These are phyloP conservation scores for Edaphochlamys debaryana DNA, from an alignment of 139 green algal genomes.

Conservation along the genomic window DNA sequence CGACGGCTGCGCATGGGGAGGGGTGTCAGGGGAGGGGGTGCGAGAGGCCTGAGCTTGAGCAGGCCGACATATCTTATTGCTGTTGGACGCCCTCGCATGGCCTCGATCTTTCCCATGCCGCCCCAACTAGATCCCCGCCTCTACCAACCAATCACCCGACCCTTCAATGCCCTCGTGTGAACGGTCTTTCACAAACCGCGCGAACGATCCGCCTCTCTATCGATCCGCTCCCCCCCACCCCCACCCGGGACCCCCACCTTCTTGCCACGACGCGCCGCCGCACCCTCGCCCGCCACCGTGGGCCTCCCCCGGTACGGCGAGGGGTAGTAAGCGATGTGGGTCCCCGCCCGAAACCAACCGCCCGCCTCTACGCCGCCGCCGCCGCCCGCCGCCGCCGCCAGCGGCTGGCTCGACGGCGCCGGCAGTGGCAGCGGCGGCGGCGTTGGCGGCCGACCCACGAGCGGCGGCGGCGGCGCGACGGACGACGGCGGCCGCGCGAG, in stretches of 20 bases:
- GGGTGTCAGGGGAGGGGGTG: no score
- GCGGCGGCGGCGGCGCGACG: background rate
- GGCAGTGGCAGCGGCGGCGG: background rate
- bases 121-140: no score
- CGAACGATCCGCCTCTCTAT: background rate
- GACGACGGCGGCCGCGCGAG: background rate
- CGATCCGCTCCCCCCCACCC: background rate
- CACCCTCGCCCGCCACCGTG: constrained; percentile 10
- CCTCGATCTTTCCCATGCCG: no score
- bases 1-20: background rate
- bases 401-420: background rate
- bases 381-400: background rate
- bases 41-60: no score
- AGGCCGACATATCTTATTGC: no score
- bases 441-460: background rate
- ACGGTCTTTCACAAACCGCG: no score
- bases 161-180: no score
- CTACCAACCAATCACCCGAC: no score
- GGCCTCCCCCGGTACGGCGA: constrained; percentile 53
- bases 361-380: background rate
- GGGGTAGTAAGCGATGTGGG: constrained; percentile 56
- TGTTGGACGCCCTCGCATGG: no score
- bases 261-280: constrained; percentile 24
- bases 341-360: constrained; percentile 43
- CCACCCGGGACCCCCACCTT: constrained; percentile 2